Conservation (phyloP, 2,329 filamentous ascomycete genomes). For the Pseudogymnoascus sp. region DNA sequence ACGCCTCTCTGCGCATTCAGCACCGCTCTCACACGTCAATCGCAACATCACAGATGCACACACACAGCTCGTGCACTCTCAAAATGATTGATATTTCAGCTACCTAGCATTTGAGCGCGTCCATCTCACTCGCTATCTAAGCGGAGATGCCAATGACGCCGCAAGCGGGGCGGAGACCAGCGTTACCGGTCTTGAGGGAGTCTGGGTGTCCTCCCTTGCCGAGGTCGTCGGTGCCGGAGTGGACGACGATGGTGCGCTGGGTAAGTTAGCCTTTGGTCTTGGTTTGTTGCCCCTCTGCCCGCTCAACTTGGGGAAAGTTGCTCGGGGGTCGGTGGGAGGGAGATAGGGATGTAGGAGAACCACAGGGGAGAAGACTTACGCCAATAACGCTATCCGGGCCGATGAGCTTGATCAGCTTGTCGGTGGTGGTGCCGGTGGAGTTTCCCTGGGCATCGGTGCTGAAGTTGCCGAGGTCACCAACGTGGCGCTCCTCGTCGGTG, state of each 20-base stretch:
- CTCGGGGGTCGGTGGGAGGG: neutral
- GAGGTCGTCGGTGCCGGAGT: slow-evolving; percentile 93
- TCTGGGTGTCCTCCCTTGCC: slow-evolving; percentile 87
- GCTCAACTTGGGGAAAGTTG: neutral
- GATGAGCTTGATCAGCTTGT: slow-evolving; percentile 89
- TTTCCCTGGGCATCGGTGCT: slow-evolving; percentile 91
- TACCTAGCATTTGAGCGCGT: slow-evolving; percentile 1
- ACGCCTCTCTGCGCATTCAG: neutral
- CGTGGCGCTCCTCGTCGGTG: slow-evolving; percentile 74
- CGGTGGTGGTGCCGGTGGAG: slow-evolving; percentile 67
- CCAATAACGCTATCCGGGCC: slow-evolving; percentile 91
- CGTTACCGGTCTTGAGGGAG: slow-evolving; percentile 97
- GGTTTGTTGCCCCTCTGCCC: neutral
- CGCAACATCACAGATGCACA: neutral
- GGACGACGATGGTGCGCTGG: slow-evolving; percentile 87
- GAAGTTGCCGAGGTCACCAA: slow-evolving; percentile 96
- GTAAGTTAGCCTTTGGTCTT: slow-evolving; percentile 17
- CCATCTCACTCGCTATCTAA: slow-evolving; percentile 37
- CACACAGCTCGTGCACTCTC: neutral
- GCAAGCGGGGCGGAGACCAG: slow-evolving; percentile 86
- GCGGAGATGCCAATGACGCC: slow-evolving; percentile 87
- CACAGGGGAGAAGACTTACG: slow-evolving; percentile 50
- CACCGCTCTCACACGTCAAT: neutral
- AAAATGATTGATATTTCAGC: neutral
- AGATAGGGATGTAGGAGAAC: too few relatives aligned